Conservation (phyloP, 2,329 filamentous ascomycete genomes). For the Ceratocystis diversiconidia region DNA sequence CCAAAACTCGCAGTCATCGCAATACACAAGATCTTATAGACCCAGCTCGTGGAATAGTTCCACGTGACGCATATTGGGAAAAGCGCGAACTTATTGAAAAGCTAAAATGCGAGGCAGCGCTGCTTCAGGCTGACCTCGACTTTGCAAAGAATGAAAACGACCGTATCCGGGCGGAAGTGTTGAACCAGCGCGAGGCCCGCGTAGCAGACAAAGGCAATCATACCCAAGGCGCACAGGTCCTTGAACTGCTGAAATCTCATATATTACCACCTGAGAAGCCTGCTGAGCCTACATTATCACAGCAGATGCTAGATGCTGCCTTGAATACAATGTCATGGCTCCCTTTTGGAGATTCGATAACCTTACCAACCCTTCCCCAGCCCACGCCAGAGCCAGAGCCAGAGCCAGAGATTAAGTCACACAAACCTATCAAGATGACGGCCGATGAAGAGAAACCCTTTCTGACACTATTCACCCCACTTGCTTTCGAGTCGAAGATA, state of each 20-base stretch:
- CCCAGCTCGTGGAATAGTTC: constrained; percentile 30
- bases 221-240: constrained; percentile 6
- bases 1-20: background rate
- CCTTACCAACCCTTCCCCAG: constrained; percentile 20
- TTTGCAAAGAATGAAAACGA: constrained; percentile 45
- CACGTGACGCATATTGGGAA: constrained; percentile 30
- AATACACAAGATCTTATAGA: constrained; percentile 21
- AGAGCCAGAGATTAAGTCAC: constrained; percentile 38
- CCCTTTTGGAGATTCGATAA: constrained; percentile 32
- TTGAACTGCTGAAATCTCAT: constrained; percentile 22
- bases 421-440: constrained; percentile 49
- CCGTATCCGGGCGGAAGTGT: constrained; percentile 30
- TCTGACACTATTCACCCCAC: constrained; percentile 55
- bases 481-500: constrained; percentile 45
- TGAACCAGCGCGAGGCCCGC: constrained; percentile 16
- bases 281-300: constrained; percentile 23
- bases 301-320: constrained; percentile 35
- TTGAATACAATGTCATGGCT: constrained; percentile 39
- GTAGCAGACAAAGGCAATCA: background rate
- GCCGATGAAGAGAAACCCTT: constrained; percentile 53
- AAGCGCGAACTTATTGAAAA: constrained; percentile 40
- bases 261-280: constrained; percentile 27
- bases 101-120: constrained; percentile 40
- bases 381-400: constrained; percentile 26
- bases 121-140: constrained; percentile 44